Base-by-base conservation (phyloP, 139 green algal species). In the Bryopsis sp. region DNA sequence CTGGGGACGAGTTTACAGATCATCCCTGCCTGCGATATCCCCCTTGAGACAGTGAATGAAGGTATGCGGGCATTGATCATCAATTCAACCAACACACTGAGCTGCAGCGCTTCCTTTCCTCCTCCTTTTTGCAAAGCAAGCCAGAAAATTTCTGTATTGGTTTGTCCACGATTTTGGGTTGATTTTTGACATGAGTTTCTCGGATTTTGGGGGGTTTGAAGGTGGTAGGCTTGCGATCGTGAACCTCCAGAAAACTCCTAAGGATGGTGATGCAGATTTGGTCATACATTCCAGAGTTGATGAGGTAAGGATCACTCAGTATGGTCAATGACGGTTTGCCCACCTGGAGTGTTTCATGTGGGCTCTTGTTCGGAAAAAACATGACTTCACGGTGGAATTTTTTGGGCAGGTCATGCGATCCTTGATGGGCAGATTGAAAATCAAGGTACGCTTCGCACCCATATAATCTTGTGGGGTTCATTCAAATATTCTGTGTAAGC, bases 1-100 rank as follows among this genome's bases (percentile, higher is more conserved):
- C 78, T 97, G 43, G 91, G 91, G 39, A 94, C 89, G 38, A 90
- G 80, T 74, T 70, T 98, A n/a, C 90, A 96, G 68, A 96, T 98
- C 57, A 78, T 70, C 31, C 92, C 92, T 0, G 88, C 88, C 46
- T 88, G 85, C 73, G 79, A 95, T 75, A 76, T 97, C 33, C 92
- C 92, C 1, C 54, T 86, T n/a, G 46, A 63, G 1, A 83, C 81
- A 0, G 72, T 69, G 1, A 11, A 74, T 67, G 28, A 26, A 33
- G 59, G 59, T 63, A 32, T 36, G 22, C 15, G 11, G 43, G 43
- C n/a, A n/a, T n/a, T n/a, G n/a, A n/a, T n/a, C n/a, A n/a, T n/a
- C n/a, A n/a, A n/a, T n/a, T n/a, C n/a, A n/a, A n/a, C n/a, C n/a
- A n/a, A n/a, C n/a, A n/a, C n/a, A n/a, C n/a, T n/a, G n/a, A n/a